Evolutionary conservation across 2,329 filamentous ascomycete species (phyloP).

Genomic region (Penicillium psychrosexuale): DNA sequence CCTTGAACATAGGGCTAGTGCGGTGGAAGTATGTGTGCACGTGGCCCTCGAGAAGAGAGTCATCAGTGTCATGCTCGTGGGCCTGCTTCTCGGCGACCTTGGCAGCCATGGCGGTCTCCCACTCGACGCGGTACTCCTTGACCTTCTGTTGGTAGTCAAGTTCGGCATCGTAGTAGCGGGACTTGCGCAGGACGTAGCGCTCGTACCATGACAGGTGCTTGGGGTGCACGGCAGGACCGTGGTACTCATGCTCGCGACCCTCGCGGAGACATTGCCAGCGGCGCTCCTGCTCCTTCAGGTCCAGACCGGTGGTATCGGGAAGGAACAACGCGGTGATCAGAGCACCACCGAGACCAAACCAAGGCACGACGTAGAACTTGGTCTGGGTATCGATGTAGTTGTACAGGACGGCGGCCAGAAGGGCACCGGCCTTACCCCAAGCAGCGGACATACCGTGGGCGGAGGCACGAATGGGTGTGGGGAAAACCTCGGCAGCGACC

Average conservation of each 20-base stretch:
- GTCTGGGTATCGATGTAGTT: conserved; percentile 85
- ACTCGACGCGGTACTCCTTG: conserved; percentile 68
- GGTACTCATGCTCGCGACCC: conserved; percentile 77
- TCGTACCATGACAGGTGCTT: conserved; percentile 88
- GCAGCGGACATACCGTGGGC: conserved; percentile 95
- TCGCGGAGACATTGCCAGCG: conserved; percentile 83
- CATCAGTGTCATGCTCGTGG: conserved; percentile 39
- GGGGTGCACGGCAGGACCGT: conserved; percentile 88
- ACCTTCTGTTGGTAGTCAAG: conserved; percentile 82
- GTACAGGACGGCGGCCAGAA: conserved; percentile 84
- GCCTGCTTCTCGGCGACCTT: conserved; percentile 50
- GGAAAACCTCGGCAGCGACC: conserved; percentile 93
- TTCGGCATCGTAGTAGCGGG: conserved; percentile 79
- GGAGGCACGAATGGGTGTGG: conserved; percentile 85
- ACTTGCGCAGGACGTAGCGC: conserved; percentile 65
- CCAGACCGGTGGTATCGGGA: conserved; percentile 93
- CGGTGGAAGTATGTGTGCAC: conserved; percentile 55
- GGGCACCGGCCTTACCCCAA: conserved; percentile 80
- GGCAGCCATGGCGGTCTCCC: conserved; percentile 50
- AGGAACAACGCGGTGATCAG: conserved; percentile 80
- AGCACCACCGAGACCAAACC: conserved; percentile 89
- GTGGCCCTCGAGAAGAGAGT: conserved; percentile 49
- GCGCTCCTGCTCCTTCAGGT: conserved; percentile 95
- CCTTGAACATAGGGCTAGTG: conserved; percentile 46
- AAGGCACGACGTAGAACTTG: conserved; percentile 90